Evolutionary conservation across 208 protist genomes (phyloP), one percentile per base, ranked within the genome.

Genomic region (Tritrichomonas musculus): DNA sequence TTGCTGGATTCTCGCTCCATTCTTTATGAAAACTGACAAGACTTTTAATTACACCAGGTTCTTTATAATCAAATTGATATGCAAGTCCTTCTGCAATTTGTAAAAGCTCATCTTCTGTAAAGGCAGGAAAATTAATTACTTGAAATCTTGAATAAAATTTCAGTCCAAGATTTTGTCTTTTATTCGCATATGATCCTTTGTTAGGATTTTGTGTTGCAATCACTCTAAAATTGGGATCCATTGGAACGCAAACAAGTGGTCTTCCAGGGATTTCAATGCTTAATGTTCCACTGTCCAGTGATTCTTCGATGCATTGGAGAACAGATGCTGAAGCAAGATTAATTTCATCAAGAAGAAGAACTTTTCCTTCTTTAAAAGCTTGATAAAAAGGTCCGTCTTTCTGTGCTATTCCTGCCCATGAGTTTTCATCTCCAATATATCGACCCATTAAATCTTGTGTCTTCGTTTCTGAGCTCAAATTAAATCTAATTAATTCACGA

Each of bases 261-360:
- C 27, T 72, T 44, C 69, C 69, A 20, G 36, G 9, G 44, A 47
- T 44, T 44, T 77, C 36, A 47, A 77, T 9, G 20, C 36, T 44
- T 36, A 77, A 20, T 55, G 20, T 5, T 17, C 84, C 84, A 47
- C n/a, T 47, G 44, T 92, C 84, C 33, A 92, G 64, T 69, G 84
- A 33, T 55, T 33, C 84, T 92, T 92, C 84, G 55, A 92, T 92
- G 20, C 84, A 92, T 44, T 92, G 84, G 8, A 92, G 20, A 41
- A 92, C 84, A 27, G 27, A 36, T 47, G 55, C n/a, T 55, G 84
- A 44, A 17, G 84, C 84, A 33, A 92, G 39, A 69, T 92, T 92
- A 65, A 92, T 72, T 69, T 92, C 84, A 92, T 92, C 84, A 27
- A 92, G 8, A 9, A 92, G 17, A 44, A 92, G 20, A 41, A 4